Evolutionary conservation across 306 rosid species (phyloP), one percentile per base, ranked within the genome.

Genomic region (Cicer chorassanicum): DNA sequence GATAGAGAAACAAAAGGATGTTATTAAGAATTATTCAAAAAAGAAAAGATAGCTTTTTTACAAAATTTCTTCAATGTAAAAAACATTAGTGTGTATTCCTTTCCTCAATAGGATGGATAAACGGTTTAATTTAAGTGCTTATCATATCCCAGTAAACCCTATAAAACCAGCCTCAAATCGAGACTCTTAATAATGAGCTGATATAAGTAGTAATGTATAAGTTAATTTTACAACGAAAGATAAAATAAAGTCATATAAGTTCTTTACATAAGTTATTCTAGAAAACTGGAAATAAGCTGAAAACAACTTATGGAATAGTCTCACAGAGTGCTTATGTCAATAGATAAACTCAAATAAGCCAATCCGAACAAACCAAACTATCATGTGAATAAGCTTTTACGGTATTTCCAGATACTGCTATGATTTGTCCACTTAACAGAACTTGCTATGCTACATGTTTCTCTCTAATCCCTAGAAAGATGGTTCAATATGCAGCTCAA

Each of bases 1-100:
- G n/a, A 63, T 38, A 68, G 51, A 44, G 69, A 74, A 74, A 55
- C 72, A 49, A 75, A 60, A 70, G 43, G 49, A 13, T 63, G 63
- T 34, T 59, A 56, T 9, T 18, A 74, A 65, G 12, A 21, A 70
- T 42, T 19, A 70, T 2, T 29, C 8, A 49, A 7, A 75, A 34
- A 34, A 56, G 43, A 50, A 53, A 43, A 41, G 12, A 19, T 73
- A 65, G 7, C 13, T 44, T 44, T 69, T 54, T 34, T 41, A 49
- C 18, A 68, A 15, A 38, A 77, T 10, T 16, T 21, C 46, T 64
- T 40, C 40, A 2, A 9, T 40, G 46, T 65, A 46, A 56, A 79
- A 15, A 64, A 41, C 29, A 41, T 10, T 62, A 15, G 14, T 24
- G 34, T 29, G 53, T 53, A 38, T 46, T 66, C 61, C 70, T 11